Conservation (phyloP, 345 rosid species). For the Hibiscus tridactylites region DNA sequence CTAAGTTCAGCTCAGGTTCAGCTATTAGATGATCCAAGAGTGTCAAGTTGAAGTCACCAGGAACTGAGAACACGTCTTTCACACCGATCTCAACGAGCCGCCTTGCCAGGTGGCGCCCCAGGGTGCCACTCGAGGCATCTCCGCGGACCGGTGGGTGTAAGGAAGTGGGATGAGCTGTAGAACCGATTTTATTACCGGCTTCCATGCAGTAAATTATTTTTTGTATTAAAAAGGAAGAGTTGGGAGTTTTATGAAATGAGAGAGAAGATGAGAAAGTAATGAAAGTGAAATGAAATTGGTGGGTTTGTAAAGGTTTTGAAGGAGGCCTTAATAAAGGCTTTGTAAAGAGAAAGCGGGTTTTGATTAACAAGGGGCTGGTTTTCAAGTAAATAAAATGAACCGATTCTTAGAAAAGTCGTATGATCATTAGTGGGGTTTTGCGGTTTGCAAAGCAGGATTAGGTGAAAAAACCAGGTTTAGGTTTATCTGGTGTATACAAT, state of each 20-base stretch:
- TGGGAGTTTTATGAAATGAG: background rate
- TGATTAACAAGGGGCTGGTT: slow-evolving; percentile 4
- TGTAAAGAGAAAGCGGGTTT: background rate
- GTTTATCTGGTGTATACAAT: background rate
- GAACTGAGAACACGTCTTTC: slow-evolving; percentile 60
- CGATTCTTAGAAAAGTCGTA: background rate
- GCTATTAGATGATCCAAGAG: slow-evolving; percentile 55
- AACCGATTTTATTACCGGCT: slow-evolving; percentile 28
- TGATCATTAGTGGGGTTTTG: background rate
- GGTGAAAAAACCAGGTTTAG: background rate
- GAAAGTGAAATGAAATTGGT: background rate
- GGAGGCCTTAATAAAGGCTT: background rate
- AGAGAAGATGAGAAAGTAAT: background rate
- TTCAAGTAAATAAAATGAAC: background rate
- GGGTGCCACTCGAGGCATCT: slow-evolving; percentile 24
- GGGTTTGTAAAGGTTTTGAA: background rate
- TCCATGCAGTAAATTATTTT: slow-evolving; percentile 22
- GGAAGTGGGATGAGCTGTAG: slow-evolving; percentile 21
- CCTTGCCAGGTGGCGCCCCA: slow-evolving; percentile 56
- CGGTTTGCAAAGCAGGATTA: background rate
- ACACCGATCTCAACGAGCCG: slow-evolving; percentile 68
- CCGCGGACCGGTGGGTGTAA: slow-evolving; percentile 14
- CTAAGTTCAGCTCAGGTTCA: slow-evolving; percentile 44
- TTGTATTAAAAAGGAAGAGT: background rate
- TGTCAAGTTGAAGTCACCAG: slow-evolving; percentile 62